Evolutionary conservation across 2,329 filamentous ascomycete genomes (phyloP), one percentile per base, ranked within the genome.

Genomic region (Dothistroma pini): DNA sequence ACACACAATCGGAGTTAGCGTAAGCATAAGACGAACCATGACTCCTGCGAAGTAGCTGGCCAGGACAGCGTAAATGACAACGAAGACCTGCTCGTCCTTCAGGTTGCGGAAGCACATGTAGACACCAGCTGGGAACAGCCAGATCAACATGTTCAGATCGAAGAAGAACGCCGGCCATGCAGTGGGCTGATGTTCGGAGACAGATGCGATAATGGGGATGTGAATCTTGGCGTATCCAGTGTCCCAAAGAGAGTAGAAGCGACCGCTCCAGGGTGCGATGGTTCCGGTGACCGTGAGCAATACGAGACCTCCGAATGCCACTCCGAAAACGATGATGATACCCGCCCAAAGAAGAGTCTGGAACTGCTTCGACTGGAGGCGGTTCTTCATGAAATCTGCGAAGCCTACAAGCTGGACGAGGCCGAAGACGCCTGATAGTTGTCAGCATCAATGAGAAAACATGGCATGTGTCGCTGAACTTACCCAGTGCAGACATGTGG

Each of bases 81-180:
- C 86, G 74, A 99, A 99, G 63, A 99, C 93, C 74, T 99, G 95
- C 82, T 99, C 93, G 73, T 99, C 96, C 70, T 86, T 88, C 61
- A 99, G 86, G 66, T 89, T 88, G 75, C 92, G 89, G 87, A 97
- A 99, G 82, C 93, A 97, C 79, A 99, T 88, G 80, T 97, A 99
- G 60, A 99, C 92, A 77, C 95, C 95, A 12, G 95, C 96, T 4
- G 95, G 95, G 86, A 99, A 97, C 56, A 99, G 86, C 95, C 95
- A 99, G 79, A 99, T 96, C 72, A 99, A 84, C 81, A 99, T 87
- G 81, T 96, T 97, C 70, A 99, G 83, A 72, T 99, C 95, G 77
- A 99, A 99, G 82, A 99, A 99, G 84, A 97, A 99, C 16, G 96
- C 91, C 2, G 95, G 95, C 95, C 95, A 99, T 49, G 95, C 95